Evolutionary conservation across 139 green algal species (phyloP).

Genomic region (Tetratostichococcus sp.): DNA sequence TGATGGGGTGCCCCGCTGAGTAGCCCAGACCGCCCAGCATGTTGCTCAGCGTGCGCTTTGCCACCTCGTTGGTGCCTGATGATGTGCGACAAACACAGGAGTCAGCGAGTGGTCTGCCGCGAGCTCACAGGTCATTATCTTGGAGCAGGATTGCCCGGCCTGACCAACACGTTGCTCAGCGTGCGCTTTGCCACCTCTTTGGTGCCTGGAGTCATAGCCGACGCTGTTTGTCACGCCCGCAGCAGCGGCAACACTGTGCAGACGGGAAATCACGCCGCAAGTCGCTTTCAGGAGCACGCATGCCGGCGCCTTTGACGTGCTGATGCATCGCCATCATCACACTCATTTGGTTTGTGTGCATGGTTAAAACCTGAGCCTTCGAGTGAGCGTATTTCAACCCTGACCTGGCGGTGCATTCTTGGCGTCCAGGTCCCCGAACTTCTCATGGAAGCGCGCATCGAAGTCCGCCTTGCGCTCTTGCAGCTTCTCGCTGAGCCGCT

Average conservation of each 20-base stretch:
- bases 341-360: no score
- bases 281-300: no score
- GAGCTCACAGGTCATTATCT: no score
- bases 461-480: slow-evolving; percentile 32
- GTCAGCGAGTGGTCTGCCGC: no score
- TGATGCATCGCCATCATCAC: no score
- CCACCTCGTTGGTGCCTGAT: slow-evolving; percentile 29
- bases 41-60: slow-evolving; percentile 81
- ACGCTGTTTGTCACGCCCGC: no score
- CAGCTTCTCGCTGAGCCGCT: slow-evolving; percentile 32
- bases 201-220: slow-evolving; percentile 20
- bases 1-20: slow-evolving; percentile 76
- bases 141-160: slow-evolving; percentile 93
- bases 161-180: slow-evolving; percentile 88
- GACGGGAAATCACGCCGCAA: no score
- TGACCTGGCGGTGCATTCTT: slow-evolving; percentile 2
- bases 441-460: slow-evolving; percentile 35
- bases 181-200: slow-evolving; percentile 52
- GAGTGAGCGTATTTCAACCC: no score
- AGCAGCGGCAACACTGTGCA: no score
- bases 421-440: slow-evolving; percentile 12
- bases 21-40: slow-evolving; percentile 90
- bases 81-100: no score
- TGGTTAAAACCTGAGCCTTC: no score
- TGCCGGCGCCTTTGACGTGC: no score